Conservation (phyloP, 768 basidiomycete genomes). For the Hypholoma sublateritium region DNA sequence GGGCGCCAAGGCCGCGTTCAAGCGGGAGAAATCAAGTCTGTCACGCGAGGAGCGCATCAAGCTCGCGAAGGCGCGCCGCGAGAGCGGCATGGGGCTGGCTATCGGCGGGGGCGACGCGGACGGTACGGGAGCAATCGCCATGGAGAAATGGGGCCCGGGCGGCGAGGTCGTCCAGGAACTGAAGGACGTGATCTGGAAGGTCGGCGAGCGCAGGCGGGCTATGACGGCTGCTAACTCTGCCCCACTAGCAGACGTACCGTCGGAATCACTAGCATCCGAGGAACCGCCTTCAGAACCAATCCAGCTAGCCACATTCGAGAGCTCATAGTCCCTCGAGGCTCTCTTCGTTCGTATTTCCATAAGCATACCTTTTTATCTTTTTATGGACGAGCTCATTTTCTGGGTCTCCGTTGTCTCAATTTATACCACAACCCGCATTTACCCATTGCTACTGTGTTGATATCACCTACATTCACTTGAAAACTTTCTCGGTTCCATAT, state of each 20-base stretch:
- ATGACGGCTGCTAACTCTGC: constrained; percentile 28
- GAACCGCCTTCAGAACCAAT: background rate
- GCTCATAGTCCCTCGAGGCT: constrained; percentile 1
- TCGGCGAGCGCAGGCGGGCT: constrained; percentile 65
- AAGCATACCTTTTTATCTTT: background rate
- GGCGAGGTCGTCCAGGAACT: constrained; percentile 83
- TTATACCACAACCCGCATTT: too few relatives aligned
- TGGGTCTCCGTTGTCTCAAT: too few relatives aligned
- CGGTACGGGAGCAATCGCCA: constrained; percentile 15
- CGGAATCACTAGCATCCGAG: background rate
- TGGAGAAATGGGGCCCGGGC: constrained; percentile 67
- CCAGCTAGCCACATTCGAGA: constrained; percentile 6
- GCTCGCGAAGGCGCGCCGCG: constrained; percentile 53
- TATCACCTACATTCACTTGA: background rate
- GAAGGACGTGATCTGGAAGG: constrained; percentile 87
- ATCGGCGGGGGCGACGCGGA: constrained; percentile 9
- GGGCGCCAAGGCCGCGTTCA: constrained; percentile 36
- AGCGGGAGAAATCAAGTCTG: constrained; percentile 63
- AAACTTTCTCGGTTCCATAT: background rate
- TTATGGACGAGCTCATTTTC: background rate
- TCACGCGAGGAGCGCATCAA: constrained; percentile 76
- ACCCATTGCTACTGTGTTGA: too few relatives aligned
- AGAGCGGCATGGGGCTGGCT: constrained; percentile 34
- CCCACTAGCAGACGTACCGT: background rate
- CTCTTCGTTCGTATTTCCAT: background rate